Base-by-base conservation (phyloP, 2,329 filamentous ascomycete species). In the Westerdykella sp. region DNA sequence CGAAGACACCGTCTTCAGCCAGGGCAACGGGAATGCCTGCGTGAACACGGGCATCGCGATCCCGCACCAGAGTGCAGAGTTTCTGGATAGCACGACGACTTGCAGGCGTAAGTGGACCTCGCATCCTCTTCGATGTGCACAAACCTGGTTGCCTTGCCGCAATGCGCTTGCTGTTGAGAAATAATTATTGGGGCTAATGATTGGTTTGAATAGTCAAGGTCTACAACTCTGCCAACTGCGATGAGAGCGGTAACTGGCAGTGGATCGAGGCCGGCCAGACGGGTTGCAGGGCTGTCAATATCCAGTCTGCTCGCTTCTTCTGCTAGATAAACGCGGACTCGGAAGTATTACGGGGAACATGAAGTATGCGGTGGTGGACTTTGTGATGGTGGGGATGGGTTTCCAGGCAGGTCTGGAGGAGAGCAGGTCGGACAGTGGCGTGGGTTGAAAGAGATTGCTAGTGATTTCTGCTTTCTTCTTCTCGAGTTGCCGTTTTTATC, bases 1-100 rank as follows among this genome's bases (percentile, higher is more conserved):
- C 13, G 39, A 42, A 23, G 42, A 46, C 40, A 43, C 23, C 12
- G 40, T 46, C 23, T 43, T 46, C 40, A 31, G 21, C 15, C 40
- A 46, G n/a, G n/a, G 16, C 23, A 21, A 32, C 31, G 31, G 13
- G 35, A 40, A 34, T 34, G 34, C 7, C 32, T 35, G 32, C 32
- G 32, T 35, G 5, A 35, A 35, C 32, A 35, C 32, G 3, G 32
- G 32, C 3, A 35, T 35, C 13, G n/a, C 32, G 32, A 35, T 35
- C 16, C 32, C 32, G 32, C 32, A 35, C 16, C 6, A 35, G 32
- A 35, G 32, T 13, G 32, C 16, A 5, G 16, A 35, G n/a, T 35
- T 35, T 14, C 3, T 35, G 32, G n/a, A 35, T 9, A 35, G 32
- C 32, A 35, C 9, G 9, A 35, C n/a, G n/a, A 35, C n/a, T 35